A percentile compares a stretch with the other conserved stretches of the same genome.
phyloP scores from a whole-genome alignment of 176 grass and related monocot species.

The Carex littledalei region DNA sequence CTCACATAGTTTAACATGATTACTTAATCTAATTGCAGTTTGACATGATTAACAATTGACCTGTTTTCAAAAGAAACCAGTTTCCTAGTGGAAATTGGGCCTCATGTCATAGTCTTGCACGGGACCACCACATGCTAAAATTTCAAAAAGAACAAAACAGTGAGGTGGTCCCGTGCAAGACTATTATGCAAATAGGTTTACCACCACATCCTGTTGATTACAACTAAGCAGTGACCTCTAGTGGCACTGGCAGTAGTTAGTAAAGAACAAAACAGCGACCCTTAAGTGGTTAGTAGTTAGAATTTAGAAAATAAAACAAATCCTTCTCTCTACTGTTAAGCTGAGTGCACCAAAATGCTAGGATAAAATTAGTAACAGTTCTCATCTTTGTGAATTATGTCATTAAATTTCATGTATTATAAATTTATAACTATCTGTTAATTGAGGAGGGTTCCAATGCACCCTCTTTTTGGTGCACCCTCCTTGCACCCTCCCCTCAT shows the following conservation, averaged over 20 bases:
- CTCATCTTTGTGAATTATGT: background rate
- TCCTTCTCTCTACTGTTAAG: background rate
- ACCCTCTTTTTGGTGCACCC: too few species aligned
- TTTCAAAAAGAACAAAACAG: conserved; percentile 6
- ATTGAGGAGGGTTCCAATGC: too few species aligned
- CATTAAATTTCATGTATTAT: background rate
- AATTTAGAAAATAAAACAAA: background rate
- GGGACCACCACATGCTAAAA: background rate
- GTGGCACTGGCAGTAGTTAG: conserved; percentile 3
- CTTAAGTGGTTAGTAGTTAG: background rate
- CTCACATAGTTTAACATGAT: too few species aligned
- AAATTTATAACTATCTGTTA: too few species aligned
- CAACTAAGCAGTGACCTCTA: background rate
- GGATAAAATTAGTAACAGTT: background rate
- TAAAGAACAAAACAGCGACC: background rate
- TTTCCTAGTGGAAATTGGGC: background rate
- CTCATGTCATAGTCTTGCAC: background rate
- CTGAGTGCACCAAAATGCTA: background rate
- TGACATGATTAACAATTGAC: background rate
- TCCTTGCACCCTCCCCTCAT: too few species aligned
- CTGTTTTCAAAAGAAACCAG: background rate
- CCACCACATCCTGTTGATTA: too few species aligned
- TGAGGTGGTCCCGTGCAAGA: too few species aligned
- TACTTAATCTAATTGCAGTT: too few species aligned
- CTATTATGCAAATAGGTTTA: too few species aligned